Conservation (phyloP, 2,329 filamentous ascomycete genomes). For the Colletotrichum tabaci region DNA sequence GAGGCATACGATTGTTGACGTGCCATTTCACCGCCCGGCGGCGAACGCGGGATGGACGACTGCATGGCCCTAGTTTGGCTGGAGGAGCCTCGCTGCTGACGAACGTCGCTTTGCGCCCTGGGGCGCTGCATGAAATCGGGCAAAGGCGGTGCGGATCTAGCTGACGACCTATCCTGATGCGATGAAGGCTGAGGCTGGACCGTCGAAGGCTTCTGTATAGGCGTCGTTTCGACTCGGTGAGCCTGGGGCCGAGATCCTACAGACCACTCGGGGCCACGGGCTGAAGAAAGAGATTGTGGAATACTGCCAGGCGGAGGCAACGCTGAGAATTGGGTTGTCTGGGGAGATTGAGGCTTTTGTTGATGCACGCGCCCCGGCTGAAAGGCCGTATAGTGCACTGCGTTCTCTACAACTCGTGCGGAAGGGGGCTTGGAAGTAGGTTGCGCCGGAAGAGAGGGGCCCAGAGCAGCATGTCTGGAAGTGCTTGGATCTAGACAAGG, state of each 20-base stretch:
- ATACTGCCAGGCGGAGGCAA: not conserved
- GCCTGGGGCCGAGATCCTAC: slow-evolving; percentile 12
- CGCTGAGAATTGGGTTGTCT: not conserved
- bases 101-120: not conserved
- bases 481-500: not conserved
- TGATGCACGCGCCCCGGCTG: slow-evolving; percentile 4
- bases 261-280: not conserved
- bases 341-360: too few species aligned
- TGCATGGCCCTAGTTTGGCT: not conserved
- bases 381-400: slow-evolving; percentile 10
- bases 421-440: not conserved
- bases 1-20: slow-evolving; percentile 28
- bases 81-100: not conserved
- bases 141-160: not conserved
- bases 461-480: not conserved
- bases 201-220: not conserved
- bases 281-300: slow-evolving; percentile 7
- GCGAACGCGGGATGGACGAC: not conserved
- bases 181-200: not conserved
- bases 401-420: not conserved
- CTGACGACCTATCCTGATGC: too few species aligned
- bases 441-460: not conserved
- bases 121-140: slow-evolving; percentile 27
- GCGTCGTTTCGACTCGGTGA: slow-evolving; percentile 32
- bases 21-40: not conserved